phyloP scores from a whole-genome alignment of 345 rosid genomes.

The Euphorbia pulcherrima region DNA sequence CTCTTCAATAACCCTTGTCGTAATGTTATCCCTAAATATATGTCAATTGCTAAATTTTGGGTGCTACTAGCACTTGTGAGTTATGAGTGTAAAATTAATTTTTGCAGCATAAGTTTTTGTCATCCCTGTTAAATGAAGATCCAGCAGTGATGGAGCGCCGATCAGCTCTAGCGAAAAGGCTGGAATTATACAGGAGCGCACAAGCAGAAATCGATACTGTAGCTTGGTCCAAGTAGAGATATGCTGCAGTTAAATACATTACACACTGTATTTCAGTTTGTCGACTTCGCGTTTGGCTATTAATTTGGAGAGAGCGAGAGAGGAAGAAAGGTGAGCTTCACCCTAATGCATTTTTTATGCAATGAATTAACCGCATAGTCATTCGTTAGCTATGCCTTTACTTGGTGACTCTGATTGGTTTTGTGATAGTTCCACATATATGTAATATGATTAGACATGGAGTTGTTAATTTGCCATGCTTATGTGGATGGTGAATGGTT shows the following conservation, averaged over 20 bases:
- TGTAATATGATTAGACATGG: not conserved
- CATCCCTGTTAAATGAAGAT: conserved; percentile 84
- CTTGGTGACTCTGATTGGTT: conserved; percentile 15
- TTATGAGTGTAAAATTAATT: not conserved
- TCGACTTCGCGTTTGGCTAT: conserved; percentile 7
- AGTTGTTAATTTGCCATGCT: conserved; percentile 2
- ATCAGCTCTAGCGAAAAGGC: conserved; percentile 68
- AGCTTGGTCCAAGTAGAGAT: conserved; percentile 84
- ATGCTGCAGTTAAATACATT: not conserved
- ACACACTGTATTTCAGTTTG: not conserved
- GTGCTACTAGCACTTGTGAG: not conserved
- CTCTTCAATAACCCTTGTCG: too few relatives aligned
- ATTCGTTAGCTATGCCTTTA: not conserved
- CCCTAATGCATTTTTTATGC: not conserved
- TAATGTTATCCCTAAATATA: too few relatives aligned
- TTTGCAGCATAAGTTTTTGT: conserved; percentile 74
- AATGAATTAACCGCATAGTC: conserved; percentile 9
- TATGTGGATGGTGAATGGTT: not conserved
- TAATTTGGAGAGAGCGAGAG: not conserved
- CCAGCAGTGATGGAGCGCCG: conserved; percentile 98
- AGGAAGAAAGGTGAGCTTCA: conserved; percentile 3
- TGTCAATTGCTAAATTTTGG: too few relatives aligned
- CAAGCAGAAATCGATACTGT: conserved; percentile 85
- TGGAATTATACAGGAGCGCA: conserved; percentile 88
- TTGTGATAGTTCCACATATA: conserved; percentile 5